A percentile compares a stretch with the other conserved stretches of the same genome.
Conservation (phyloP, 306 rosid species). For the Vigna hirtella region DNA sequence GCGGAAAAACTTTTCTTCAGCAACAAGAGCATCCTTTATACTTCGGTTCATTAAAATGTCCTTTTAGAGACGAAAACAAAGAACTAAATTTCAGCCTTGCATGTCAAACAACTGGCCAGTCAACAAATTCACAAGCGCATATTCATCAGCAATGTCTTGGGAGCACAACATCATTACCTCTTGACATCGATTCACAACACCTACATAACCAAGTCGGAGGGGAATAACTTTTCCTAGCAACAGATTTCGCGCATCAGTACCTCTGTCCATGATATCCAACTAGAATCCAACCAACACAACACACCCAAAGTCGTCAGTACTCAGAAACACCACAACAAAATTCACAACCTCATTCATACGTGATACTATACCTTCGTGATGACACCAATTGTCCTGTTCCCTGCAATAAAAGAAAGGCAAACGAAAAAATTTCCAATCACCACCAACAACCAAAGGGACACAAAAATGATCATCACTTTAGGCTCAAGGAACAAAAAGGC, state of each 20-base stretch:
- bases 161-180: conserved; percentile 68
- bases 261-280: conserved; percentile 99
- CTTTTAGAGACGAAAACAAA: conserved; percentile 51
- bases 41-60: conserved; percentile 81
- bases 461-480: conserved; percentile 24
- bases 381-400: conserved; percentile 92
- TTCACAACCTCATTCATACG: conserved; percentile 15
- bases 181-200: conserved; percentile 94
- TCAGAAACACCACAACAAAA: conserved; percentile 26
- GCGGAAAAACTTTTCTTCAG: conserved; percentile 89
- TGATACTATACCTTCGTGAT: conserved; percentile 77
- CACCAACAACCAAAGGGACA: conserved; percentile 14
- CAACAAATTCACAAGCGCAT: conserved; percentile 32
- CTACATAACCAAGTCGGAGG: conserved; percentile 91
- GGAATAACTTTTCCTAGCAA: conserved; percentile 93
- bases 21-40: conserved; percentile 89
- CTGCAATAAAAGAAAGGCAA: conserved; percentile 51
- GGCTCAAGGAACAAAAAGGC: conserved; percentile 29
- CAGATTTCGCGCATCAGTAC: conserved; percentile 96
- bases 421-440: background rate
- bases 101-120: conserved; percentile 35
- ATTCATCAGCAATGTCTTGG: background rate
- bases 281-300: conserved; percentile 40
- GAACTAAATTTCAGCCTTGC: conserved; percentile 46
- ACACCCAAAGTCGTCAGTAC: conserved; percentile 42